Percentiles rank a stretch among this genome's conserved stretches.
Conservation (phyloP, 2,329 filamentous ascomycete species). For the Claviceps digitariae region DNA sequence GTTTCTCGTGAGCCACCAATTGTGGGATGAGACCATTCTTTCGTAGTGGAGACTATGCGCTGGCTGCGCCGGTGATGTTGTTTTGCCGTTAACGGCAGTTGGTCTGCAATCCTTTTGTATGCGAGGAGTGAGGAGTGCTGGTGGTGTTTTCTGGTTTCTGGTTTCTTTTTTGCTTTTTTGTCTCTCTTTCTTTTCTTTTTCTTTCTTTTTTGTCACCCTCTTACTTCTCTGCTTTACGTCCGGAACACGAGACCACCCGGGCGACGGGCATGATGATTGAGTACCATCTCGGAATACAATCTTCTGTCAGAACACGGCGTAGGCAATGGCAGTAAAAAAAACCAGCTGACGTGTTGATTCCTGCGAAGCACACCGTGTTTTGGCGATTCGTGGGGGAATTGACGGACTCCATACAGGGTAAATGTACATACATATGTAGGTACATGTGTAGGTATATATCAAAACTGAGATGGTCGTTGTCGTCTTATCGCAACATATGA, state of each 20-base stretch:
- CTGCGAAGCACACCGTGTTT: not conserved
- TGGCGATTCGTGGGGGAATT: too few relatives aligned
- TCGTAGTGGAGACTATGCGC: not conserved
- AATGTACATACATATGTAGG: not conserved
- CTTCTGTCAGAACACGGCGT: not conserved
- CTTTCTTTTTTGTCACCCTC: too few relatives aligned
- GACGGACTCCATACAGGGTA: not conserved
- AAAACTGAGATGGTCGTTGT: too few relatives aligned
- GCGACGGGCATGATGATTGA: not conserved
- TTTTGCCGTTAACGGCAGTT: slow-evolving; percentile 2
- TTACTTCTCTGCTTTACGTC: not conserved
- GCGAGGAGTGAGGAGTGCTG: not conserved
- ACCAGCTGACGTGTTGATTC: not conserved
- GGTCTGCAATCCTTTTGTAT: not conserved
- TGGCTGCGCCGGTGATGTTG: not conserved
- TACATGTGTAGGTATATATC: too few relatives aligned
- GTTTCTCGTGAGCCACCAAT: not conserved
- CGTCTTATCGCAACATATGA: not conserved
- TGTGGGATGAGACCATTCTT: not conserved
- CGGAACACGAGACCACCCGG: not conserved
- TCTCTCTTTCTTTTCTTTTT: not conserved
- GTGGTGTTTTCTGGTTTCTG: not conserved
- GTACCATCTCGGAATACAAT: not conserved
- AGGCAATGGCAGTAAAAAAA: not conserved
- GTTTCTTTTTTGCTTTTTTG: not conserved